Evolutionary conservation across 2,329 filamentous ascomycete species (phyloP).

Genomic region (Ophiostoma angusticollis): DNA sequence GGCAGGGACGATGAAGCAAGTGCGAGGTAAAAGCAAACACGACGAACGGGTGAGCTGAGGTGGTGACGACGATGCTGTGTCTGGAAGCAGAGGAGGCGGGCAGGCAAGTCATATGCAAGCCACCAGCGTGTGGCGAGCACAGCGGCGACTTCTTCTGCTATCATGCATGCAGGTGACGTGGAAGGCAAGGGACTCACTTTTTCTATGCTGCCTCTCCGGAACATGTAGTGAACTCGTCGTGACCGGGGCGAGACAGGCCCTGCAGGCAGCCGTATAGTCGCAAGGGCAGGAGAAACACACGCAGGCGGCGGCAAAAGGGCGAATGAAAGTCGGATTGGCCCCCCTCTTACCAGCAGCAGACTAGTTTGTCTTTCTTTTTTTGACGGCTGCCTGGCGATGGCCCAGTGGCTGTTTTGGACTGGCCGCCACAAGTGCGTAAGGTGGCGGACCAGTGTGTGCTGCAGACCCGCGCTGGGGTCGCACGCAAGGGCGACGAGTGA

Average conservation of each 20-base stretch:
- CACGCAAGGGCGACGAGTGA: too few relatives aligned
- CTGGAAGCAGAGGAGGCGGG: too few relatives aligned
- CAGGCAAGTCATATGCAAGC: too few relatives aligned
- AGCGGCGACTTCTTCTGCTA: too few relatives aligned
- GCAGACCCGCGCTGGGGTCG: too few relatives aligned
- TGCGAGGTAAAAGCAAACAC: not conserved
- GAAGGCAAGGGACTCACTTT: not conserved
- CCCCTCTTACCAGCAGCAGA: not conserved
- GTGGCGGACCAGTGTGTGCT: not conserved
- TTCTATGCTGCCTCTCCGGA: not conserved
- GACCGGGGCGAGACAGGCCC: too few relatives aligned
- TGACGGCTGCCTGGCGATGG: conserved; percentile 9
- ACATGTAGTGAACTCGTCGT: not conserved
- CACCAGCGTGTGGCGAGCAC: not conserved
- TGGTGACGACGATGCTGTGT: too few relatives aligned
- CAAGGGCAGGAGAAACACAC: not conserved
- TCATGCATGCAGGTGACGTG: conserved; percentile 2
- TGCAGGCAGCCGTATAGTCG: conserved; percentile 7
- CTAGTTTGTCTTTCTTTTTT: conserved; percentile 1
- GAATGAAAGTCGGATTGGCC: too few relatives aligned
- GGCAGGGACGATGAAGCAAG: not conserved
- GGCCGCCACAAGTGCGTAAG: not conserved
- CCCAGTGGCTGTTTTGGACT: too few relatives aligned
- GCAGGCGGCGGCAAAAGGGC: not conserved
- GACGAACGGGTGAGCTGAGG: not conserved